These are phyloP conservation scores for Blastocystis sp. DNA, from an alignment of 352 stramenopile genomes.

Conservation along the genomic window DNA sequence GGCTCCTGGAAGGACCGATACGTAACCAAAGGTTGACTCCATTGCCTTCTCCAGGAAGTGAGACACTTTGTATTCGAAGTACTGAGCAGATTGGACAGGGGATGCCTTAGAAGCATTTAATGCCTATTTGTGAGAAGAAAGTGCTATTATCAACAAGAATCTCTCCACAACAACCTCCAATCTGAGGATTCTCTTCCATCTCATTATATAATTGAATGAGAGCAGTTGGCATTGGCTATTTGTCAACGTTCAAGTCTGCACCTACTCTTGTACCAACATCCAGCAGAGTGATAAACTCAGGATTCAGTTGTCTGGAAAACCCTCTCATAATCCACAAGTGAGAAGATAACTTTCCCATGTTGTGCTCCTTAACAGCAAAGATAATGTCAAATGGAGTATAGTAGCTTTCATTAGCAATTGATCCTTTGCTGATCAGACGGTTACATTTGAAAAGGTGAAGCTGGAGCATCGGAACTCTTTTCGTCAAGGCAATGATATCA, in stretches of 20 bases:
- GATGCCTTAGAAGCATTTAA: constrained; percentile 56
- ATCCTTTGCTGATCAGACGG: constrained; percentile 54
- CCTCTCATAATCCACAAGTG: constrained; percentile 66
- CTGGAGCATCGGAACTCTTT: constrained; percentile 56
- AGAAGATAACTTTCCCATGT: constrained; percentile 66
- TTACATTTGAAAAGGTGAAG: constrained; percentile 59
- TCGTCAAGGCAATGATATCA: constrained; percentile 46
- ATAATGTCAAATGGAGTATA: constrained; percentile 61
- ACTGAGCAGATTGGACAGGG: constrained; percentile 64
- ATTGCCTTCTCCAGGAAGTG: constrained; percentile 67
- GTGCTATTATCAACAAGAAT: constrained; percentile 64
- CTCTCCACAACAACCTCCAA: constrained; percentile 66
- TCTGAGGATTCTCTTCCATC: constrained; percentile 66
- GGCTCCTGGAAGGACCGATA: constrained; percentile 66
- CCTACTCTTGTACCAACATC: constrained; percentile 65
- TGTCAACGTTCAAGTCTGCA: background rate
- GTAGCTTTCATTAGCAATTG: constrained; percentile 53
- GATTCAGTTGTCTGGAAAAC: constrained; percentile 65
- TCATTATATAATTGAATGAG: constrained; percentile 63
- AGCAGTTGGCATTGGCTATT: constrained; percentile 51
- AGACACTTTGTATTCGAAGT: constrained; percentile 67
- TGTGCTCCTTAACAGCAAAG: constrained; percentile 64
- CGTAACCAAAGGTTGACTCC: constrained; percentile 66
- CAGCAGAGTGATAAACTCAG: constrained; percentile 66
- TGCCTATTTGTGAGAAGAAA: background rate